phyloP scores from a whole-genome alignment of 441 rosid species.

The Theobroma grandiflorum region DNA sequence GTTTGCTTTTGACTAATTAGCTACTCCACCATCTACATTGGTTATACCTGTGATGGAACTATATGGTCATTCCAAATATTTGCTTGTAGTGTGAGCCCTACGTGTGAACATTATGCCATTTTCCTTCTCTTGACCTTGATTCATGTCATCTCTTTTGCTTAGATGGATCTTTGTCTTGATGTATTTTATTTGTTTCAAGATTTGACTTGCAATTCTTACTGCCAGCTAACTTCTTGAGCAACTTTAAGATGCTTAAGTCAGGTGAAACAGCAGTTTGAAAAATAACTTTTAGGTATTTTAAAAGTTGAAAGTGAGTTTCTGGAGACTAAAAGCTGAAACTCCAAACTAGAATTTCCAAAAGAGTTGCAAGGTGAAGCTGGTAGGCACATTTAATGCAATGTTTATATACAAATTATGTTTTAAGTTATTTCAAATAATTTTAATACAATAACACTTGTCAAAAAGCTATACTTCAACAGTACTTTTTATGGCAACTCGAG shows the following conservation, averaged over 20 bases:
- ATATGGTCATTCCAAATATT: slow-evolving; percentile 5
- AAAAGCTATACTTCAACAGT: background rate
- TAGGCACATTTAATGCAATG: background rate
- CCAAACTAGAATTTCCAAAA: background rate
- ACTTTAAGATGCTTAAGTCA: background rate
- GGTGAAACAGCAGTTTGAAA: background rate
- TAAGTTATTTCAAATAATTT: background rate
- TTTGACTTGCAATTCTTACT: background rate
- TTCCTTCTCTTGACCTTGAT: background rate
- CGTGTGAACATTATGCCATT: background rate
- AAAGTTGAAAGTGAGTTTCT: background rate
- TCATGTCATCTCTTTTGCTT: background rate
- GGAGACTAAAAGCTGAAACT: slow-evolving; percentile 10
- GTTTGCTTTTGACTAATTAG: background rate
- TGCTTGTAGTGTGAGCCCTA: background rate
- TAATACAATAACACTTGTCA: background rate
- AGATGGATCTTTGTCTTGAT: slow-evolving; percentile 6
- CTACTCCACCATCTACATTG: slow-evolving; percentile 8
- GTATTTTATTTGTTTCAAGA: background rate
- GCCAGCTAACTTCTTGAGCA: background rate
- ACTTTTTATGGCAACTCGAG: background rate
- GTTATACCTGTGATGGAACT: background rate
- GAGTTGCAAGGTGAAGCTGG: background rate
- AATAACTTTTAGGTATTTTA: background rate
- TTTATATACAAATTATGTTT: background rate